phyloP scores from a whole-genome alignment of 1,139 yeast species.

The Zygosaccharomyces pseudobailii region DNA sequence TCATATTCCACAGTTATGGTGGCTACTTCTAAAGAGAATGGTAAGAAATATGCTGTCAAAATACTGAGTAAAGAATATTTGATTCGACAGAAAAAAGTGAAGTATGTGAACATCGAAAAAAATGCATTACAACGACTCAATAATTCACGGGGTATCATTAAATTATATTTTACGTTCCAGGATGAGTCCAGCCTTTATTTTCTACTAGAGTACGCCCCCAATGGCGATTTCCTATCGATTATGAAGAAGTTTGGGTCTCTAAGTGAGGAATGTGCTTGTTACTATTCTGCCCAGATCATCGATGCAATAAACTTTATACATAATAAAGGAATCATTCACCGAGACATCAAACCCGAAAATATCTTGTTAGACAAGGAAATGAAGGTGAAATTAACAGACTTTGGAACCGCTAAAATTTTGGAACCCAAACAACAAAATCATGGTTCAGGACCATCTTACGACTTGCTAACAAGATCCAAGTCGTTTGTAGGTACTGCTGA shows the following conservation, averaged over 20 bases:
- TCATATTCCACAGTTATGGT: constrained; percentile 73
- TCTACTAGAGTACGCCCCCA: constrained; percentile 73
- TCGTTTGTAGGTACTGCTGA: constrained; percentile 76
- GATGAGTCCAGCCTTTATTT: constrained; percentile 68
- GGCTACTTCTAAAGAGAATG: constrained; percentile 56
- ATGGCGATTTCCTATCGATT: constrained; percentile 67
- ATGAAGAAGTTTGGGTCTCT: constrained; percentile 55
- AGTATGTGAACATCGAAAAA: constrained; percentile 75
- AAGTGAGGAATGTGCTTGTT: constrained; percentile 49
- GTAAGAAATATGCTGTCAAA: constrained; percentile 65
- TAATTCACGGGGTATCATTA: constrained; percentile 63
- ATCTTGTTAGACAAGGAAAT: constrained; percentile 72
- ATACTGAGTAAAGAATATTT: constrained; percentile 69
- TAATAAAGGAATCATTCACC: constrained; percentile 75
- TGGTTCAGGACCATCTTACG: constrained; percentile 37
- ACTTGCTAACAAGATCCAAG: constrained; percentile 62
- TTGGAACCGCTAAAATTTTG: constrained; percentile 91
- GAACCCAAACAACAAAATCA: constrained; percentile 37
- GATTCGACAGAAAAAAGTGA: constrained; percentile 72
- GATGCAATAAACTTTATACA: constrained; percentile 89
- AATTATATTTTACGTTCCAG: constrained; percentile 72
- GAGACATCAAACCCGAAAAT: constrained; percentile 95
- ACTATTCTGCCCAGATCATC: constrained; percentile 67
- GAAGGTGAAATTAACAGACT: constrained; percentile 90
- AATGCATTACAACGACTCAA: constrained; percentile 69